Conservation (phyloP, 768 basidiomycete genomes). For the Epithele typhae region DNA sequence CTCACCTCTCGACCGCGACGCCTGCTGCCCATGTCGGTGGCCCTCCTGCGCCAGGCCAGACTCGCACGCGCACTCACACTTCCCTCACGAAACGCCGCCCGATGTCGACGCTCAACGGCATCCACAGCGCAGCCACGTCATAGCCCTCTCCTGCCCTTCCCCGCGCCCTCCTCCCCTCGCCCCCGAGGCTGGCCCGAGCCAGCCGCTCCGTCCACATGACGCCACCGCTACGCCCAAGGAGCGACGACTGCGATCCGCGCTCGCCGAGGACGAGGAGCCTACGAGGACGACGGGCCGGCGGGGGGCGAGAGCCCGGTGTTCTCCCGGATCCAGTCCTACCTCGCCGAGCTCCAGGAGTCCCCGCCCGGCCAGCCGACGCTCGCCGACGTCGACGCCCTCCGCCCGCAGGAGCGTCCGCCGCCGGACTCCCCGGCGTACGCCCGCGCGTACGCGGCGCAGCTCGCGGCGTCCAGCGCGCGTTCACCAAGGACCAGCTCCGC, state of each 20-base stretch:
- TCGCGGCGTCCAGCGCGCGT: slow-evolving; percentile 54
- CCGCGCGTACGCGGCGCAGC: slow-evolving; percentile 46
- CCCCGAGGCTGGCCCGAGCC: too few species aligned
- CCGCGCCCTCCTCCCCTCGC: too few species aligned
- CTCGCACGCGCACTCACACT: slow-evolving; percentile 5
- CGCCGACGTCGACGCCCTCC: slow-evolving; percentile 57
- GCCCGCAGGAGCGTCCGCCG: slow-evolving; percentile 36
- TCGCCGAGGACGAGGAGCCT: too few species aligned
- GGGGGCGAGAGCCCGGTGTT: too few species aligned
- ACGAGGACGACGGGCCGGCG: too few species aligned
- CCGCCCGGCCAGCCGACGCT: slow-evolving; percentile 46
- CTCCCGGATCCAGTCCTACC: slow-evolving; percentile 43
- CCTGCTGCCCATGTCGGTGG: slow-evolving; percentile 8
- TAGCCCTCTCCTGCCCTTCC: too few species aligned
- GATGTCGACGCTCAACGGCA: slow-evolving; percentile 5
- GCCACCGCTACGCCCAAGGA: too few species aligned
- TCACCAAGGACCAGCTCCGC: slow-evolving; percentile 58
- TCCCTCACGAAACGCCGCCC: slow-evolving; percentile 2
- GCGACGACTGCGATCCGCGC: too few species aligned
- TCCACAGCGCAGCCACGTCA: slow-evolving; percentile 4
- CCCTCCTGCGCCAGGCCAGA: slow-evolving; percentile 11
- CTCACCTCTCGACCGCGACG: neutral
- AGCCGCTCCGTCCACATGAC: too few species aligned
- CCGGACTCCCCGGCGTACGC: slow-evolving; percentile 46
- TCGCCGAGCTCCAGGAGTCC: slow-evolving; percentile 48